Evolutionary conservation across 2,329 filamentous ascomycete genomes (phyloP).

Genomic region (Macrophomina tecta): DNA sequence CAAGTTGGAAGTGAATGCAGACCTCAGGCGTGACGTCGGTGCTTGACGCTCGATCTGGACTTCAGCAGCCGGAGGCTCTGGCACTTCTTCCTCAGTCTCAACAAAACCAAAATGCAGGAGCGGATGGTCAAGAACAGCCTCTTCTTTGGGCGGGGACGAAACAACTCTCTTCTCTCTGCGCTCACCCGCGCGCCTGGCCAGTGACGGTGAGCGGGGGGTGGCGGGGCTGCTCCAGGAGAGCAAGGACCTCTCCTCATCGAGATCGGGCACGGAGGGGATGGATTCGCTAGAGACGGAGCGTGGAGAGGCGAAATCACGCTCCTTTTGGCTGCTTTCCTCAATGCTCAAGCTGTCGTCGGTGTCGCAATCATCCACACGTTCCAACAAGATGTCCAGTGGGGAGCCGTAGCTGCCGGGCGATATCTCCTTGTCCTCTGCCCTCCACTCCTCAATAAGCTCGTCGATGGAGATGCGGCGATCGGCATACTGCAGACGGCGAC

Average conservation of each 20-base stretch:
- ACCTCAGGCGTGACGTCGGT: slow-evolving; percentile 41
- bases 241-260: slow-evolving; percentile 55
- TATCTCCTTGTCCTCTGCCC: slow-evolving; percentile 51
- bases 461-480: slow-evolving; percentile 59
- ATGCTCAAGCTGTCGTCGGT: slow-evolving; percentile 47
- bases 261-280: slow-evolving; percentile 58
- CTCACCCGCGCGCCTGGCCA: slow-evolving; percentile 36
- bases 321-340: slow-evolving; percentile 48
- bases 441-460: slow-evolving; percentile 62
- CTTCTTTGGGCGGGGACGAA: slow-evolving; percentile 57
- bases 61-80: slow-evolving; percentile 39
- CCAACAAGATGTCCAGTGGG: slow-evolving; percentile 62
- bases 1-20: slow-evolving; percentile 67
- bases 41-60: slow-evolving; percentile 29
- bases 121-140: slow-evolving; percentile 64
- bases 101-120: slow-evolving; percentile 51
- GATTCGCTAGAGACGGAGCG: slow-evolving; percentile 65
- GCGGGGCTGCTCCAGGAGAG: slow-evolving; percentile 49
- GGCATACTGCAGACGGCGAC: slow-evolving; percentile 45
- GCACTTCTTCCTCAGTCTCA: slow-evolving; percentile 41
- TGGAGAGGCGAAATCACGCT: slow-evolving; percentile 45
- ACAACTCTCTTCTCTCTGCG: slow-evolving; percentile 55
- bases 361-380: slow-evolving; percentile 57
- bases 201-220: slow-evolving; percentile 39
- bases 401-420: slow-evolving; percentile 51